phyloP scores from a whole-genome alignment of 768 basidiomycete genomes.

The Cyclocybe aegerita region DNA sequence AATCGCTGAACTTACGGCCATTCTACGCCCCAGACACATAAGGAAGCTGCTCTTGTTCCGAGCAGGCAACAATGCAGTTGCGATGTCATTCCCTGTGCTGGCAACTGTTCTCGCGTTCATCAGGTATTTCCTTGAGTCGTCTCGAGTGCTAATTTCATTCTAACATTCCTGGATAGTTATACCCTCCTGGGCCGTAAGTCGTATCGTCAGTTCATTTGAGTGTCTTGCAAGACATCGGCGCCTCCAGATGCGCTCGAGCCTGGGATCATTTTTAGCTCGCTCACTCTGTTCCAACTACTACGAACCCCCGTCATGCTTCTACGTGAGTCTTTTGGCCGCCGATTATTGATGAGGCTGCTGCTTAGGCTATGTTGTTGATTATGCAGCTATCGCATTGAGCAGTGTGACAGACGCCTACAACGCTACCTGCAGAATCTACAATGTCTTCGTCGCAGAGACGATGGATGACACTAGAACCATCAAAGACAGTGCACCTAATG shows the following conservation, averaged over 20 bases:
- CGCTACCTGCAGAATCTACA: background rate
- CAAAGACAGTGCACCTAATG: background rate
- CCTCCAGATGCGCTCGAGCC: slow-evolving; percentile 50
- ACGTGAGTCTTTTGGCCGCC: slow-evolving; percentile 32
- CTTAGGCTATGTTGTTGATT: slow-evolving; percentile 2
- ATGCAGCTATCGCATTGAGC: slow-evolving; percentile 3
- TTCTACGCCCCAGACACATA: slow-evolving; percentile 44
- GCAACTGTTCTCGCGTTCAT: slow-evolving; percentile 77
- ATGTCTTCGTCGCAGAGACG: slow-evolving; percentile 4
- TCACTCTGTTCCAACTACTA: slow-evolving; percentile 82
- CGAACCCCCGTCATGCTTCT: slow-evolving; percentile 77
- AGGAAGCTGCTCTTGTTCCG: slow-evolving; percentile 65
- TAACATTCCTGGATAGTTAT: background rate
- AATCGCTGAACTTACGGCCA: background rate
- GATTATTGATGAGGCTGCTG: slow-evolving; percentile 6
- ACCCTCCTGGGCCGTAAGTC: background rate
- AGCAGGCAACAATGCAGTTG: slow-evolving; percentile 63
- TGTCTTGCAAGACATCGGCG: background rate
- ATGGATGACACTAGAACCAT: background rate
- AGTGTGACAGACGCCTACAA: slow-evolving; percentile 3
- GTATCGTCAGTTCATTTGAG: background rate
- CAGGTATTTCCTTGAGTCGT: slow-evolving; percentile 44
- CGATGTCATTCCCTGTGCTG: slow-evolving; percentile 67
- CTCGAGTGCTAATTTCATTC: background rate
- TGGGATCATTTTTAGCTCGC: slow-evolving; percentile 76